These are phyloP conservation scores for Zygosaccharomyces pseudorouxii DNA, from an alignment of 805 yeast species.

Conservation along the genomic window DNA sequence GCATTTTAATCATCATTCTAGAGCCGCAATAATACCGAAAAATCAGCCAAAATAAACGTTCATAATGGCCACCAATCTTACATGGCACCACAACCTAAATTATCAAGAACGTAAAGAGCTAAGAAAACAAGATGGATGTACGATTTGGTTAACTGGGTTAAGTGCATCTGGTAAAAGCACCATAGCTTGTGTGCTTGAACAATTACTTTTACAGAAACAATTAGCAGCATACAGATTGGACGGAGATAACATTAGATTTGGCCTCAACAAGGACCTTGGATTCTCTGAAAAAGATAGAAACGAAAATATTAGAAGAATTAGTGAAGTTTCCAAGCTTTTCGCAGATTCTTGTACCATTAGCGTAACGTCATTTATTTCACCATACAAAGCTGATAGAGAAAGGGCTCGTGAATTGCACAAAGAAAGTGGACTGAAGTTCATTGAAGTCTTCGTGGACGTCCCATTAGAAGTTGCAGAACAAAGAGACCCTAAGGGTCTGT, in stretches of 20 bases:
- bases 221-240: conserved; percentile 82
- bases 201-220: conserved; percentile 63
- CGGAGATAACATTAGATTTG: conserved; percentile 92
- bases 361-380: conserved; percentile 88
- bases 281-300: conserved; percentile 88
- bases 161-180: conserved; percentile 95
- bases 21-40: background rate
- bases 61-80: conserved; percentile 86
- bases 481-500: conserved; percentile 95
- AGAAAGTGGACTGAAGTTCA: conserved; percentile 69
- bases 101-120: conserved; percentile 71
- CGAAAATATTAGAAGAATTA: conserved; percentile 91
- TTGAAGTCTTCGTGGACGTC: conserved; percentile 89
- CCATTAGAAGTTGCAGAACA: conserved; percentile 93
- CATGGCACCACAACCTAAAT: conserved; percentile 91
- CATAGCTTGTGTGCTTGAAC: conserved; percentile 91
- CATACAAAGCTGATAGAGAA: conserved; percentile 79
- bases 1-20: background rate
- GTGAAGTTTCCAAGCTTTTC: conserved; percentile 90
- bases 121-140: conserved; percentile 79
- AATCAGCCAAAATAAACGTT: background rate
- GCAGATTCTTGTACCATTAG: conserved; percentile 89
- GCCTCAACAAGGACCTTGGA: conserved; percentile 91
- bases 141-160: conserved; percentile 93
- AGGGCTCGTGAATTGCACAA: conserved; percentile 82